A percentile compares a stretch with the other conserved stretches of the same genome.
These are phyloP conservation scores for Litsea cubeba DNA, from an alignment of 164 flowering plant genomes.

Conservation along the genomic window DNA sequence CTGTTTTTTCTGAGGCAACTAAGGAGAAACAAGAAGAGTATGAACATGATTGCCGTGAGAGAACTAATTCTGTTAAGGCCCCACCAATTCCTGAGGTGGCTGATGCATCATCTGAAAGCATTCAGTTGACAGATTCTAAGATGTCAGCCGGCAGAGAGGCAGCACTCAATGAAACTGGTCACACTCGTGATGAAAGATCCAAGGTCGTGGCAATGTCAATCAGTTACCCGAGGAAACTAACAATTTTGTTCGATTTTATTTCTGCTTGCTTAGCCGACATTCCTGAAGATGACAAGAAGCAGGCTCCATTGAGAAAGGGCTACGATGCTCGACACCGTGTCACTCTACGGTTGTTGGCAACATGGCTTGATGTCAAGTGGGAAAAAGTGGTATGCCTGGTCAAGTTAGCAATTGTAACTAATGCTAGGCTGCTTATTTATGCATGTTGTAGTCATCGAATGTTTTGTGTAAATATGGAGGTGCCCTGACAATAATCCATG, in stretches of 20 bases:
- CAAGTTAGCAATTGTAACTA: slow-evolving; percentile 7
- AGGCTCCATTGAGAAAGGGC: slow-evolving; percentile 54
- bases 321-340: slow-evolving; percentile 98
- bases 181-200: slow-evolving; percentile 34
- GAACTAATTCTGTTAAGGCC: slow-evolving; percentile 28
- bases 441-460: background rate
- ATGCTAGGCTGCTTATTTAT: background rate
- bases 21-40: slow-evolving; percentile 52
- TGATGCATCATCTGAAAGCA: slow-evolving; percentile 15
- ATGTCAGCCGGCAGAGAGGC: slow-evolving; percentile 14
- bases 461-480: background rate
- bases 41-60: slow-evolving; percentile 55
- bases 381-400: slow-evolving; percentile 64
- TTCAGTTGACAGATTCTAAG: slow-evolving; percentile 12
- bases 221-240: slow-evolving; percentile 60
- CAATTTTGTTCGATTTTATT: slow-evolving; percentile 77
- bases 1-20: slow-evolving; percentile 33
- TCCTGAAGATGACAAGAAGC: slow-evolving; percentile 43
- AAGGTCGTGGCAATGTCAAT: slow-evolving; percentile 51
- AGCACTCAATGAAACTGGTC: slow-evolving; percentile 18
- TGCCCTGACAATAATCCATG: too few relatives aligned
- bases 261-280: slow-evolving; percentile 85
- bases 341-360: slow-evolving; percentile 75
- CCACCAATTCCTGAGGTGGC: slow-evolving; percentile 19
- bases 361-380: slow-evolving; percentile 92